phyloP scores from a whole-genome alignment of 2,329 filamentous ascomycete genomes.

The Teratosphaeria viscida region DNA sequence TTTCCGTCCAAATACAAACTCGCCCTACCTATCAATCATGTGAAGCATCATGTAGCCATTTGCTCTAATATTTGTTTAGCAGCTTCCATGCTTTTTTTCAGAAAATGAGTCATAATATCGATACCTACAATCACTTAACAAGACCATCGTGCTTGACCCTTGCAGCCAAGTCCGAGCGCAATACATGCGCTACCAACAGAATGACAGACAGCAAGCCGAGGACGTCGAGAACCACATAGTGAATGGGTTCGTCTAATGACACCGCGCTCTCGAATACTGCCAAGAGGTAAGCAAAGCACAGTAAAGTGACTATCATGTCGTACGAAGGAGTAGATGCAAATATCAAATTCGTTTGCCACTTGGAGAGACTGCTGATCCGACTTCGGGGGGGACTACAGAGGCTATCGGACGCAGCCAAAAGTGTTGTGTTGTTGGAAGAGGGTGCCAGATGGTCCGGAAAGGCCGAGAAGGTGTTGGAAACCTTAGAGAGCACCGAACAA shows the following conservation, averaged over 20 bases:
- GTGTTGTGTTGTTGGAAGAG: background rate
- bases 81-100: background rate
- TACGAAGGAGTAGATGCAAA: background rate
- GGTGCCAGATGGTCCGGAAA: background rate
- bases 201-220: background rate
- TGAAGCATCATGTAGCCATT: no score
- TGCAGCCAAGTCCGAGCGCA: background rate
- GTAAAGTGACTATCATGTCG: background rate
- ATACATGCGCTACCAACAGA: background rate
- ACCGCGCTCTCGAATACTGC: background rate
- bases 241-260: background rate
- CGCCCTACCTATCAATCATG: no score
- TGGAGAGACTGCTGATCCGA: background rate
- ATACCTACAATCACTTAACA: background rate
- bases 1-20: background rate
- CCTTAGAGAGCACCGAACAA: background rate
- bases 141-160: background rate
- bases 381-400: background rate
- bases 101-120: background rate
- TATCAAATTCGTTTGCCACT: background rate
- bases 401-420: background rate
- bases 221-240: background rate
- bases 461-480: background rate
- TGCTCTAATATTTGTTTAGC: background rate
- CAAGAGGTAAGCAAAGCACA: background rate